Evolutionary conservation across 768 basidiomycete species (phyloP), one percentile per base, ranked within the genome.

Genomic region (Calvatia gigantea): DNA sequence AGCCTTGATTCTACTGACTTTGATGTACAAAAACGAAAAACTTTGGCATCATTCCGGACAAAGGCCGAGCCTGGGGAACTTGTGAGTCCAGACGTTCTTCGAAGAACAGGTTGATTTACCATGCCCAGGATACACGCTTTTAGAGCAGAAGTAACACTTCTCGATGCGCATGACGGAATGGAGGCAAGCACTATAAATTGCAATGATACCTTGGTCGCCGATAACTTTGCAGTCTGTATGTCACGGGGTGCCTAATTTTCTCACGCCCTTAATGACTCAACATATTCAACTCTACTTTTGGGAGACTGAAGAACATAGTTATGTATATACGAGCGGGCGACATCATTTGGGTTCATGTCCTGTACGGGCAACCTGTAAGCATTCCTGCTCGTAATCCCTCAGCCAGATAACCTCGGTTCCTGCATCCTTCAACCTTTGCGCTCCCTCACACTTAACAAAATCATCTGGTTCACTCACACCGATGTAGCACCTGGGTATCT

Each of bases 91-190:
- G 32, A n/a, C 31, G 7, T 21, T 27, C 28, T 52, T 14, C 11
- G 49, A 43, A 29, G 15, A 25, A 27, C 42, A 7, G 15, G 17
- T 11, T 25, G 9, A 62, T 78, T 54, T 60, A 87, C 95, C 97
- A 65, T 97, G 94, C 9, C 97, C 96, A 1, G 96, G 97, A 69
- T 99, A 99, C 63, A 97, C 89, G 69, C 81, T 95, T 56, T 90
- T 91, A 29, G 94, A 97, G 76, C 96, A 99, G 71, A 99, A 98
- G 69, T 96, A 98, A 69, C 96, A 98, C 78, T 95, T 95, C 76
- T 97, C 96, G 60, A 98, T 89, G 65, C 94, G 84, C 94, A 97
- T 95, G 63, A 11, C 15, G 23, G 17, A 21, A 27, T 9, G 25
- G 21, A 11, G 31, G 23, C 45, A 41, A 21, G n/a, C n/a, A n/a